Evolutionary conservation across 305 asterid species (phyloP).

Genomic region (Fraxinus velutina): DNA sequence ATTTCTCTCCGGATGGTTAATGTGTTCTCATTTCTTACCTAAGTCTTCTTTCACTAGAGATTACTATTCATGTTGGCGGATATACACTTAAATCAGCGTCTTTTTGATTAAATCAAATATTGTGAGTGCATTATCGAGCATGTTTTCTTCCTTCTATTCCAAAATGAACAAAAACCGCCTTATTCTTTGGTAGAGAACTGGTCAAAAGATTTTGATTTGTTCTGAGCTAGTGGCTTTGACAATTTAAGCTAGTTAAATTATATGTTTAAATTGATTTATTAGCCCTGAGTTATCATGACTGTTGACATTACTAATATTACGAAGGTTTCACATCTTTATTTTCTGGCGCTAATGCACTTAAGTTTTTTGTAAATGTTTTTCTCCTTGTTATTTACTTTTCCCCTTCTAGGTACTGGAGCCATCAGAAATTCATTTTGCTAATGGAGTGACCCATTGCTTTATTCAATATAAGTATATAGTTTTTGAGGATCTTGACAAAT

Average conservation of each 20-base stretch:
- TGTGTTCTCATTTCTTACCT: background rate
- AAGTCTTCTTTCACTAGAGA: background rate
- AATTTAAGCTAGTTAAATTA: background rate
- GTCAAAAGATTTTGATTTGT: background rate
- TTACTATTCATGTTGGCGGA: background rate
- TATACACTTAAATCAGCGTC: background rate
- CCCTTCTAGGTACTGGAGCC: slow-evolving; percentile 26
- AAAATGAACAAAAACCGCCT: background rate
- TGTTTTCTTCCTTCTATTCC: background rate
- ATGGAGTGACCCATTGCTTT: background rate
- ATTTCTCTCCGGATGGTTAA: background rate
- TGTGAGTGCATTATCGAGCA: slow-evolving; percentile 1
- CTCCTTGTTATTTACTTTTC: slow-evolving; percentile 2
- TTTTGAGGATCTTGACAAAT: slow-evolving; percentile 11
- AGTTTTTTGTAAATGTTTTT: slow-evolving; percentile 6
- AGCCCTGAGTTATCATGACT: slow-evolving; percentile 10
- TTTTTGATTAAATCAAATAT: background rate
- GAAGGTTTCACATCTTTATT: background rate
- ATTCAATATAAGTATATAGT: slow-evolving; percentile 16
- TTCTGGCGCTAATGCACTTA: slow-evolving; percentile 2
- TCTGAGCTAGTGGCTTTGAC: slow-evolving; percentile 3
- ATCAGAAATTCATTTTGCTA: slow-evolving; percentile 1
- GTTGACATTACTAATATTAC: background rate
- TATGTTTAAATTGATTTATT: background rate
- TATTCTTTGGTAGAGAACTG: slow-evolving; percentile 1